Base-by-base conservation (phyloP, 176 grass and related monocot genomes). In the Cymbopogon citratus region DNA sequence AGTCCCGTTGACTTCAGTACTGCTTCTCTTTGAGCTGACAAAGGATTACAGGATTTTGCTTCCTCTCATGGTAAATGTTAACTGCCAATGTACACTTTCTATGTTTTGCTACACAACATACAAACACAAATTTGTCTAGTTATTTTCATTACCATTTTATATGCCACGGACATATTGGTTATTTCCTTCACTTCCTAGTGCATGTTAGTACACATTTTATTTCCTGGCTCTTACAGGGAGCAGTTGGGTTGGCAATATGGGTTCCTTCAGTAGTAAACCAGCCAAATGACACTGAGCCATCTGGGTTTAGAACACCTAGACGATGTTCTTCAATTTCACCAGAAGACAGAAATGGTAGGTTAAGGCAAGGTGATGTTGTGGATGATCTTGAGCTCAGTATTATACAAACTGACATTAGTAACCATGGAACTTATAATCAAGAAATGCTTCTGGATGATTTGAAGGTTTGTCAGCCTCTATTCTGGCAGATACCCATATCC, bases 171-270 rank as follows among this genome's bases (percentile, higher is more conserved):
- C 54, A 38, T 63, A 31, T 35, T 51, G 28, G 29, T 3, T 35
- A 26, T 63, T 43, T 28, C 72, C 38, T 19, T 76, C 10, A 52
- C 48, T 29, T 52, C 2, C 49, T n/a, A 59, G 27, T 77, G 36
- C 29, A 64, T 78, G 76, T 68, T 75, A 69, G 70, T 38, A 43
- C 14, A 0, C 12, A 63, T 87, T 49, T 44, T 73, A 16, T 19
- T 21, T 62, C 25, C 61, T 66, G 11, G 25, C 83, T 54, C 35
- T 64, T 48, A 36, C 66, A 98, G 92, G 91, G 96, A 78, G 96
- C 96, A 86, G 96, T 98, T 88, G 92, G 96, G 38, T 89, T 98
- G 84, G 96, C 96, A 67, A 98, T 98, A 81, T 98, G 96, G 92
- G 96, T 98, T 76, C 96, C 92, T 85, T 98, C 96, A 86, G 92